A percentile compares a stretch with the other conserved stretches of the same genome.
Conservation (phyloP, 202 grass and related monocot species). For the Musa balbisiana region DNA sequence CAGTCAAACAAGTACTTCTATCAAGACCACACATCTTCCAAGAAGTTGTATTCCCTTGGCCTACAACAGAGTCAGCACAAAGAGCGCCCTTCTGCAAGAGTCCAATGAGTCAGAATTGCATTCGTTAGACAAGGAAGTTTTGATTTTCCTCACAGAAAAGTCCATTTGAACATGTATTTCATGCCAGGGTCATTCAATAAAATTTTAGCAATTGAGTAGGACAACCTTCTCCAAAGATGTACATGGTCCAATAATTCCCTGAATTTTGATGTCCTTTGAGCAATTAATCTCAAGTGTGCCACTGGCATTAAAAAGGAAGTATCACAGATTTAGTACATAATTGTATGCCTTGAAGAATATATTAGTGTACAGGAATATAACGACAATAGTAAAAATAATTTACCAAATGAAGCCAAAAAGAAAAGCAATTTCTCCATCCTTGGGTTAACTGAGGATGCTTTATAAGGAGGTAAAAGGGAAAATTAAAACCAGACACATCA, state of each 20-base stretch:
- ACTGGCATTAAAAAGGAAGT: slow-evolving; percentile 38
- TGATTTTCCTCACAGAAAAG: background rate
- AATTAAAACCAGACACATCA: background rate
- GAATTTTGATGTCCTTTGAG: slow-evolving; percentile 97
- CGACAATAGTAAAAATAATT: background rate
- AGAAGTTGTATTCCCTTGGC: slow-evolving; percentile 86
- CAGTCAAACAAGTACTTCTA: slow-evolving; percentile 80
- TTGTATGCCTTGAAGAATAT: slow-evolving; percentile 1
- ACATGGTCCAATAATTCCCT: slow-evolving; percentile 91
- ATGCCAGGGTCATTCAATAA: background rate
- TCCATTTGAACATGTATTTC: background rate
- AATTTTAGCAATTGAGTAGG: slow-evolving; percentile 4
- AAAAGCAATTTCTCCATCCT: too few relatives aligned
- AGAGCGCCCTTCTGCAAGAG: slow-evolving; percentile 67
- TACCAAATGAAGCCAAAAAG: background rate
- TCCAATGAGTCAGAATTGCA: slow-evolving; percentile 16
- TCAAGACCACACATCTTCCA: slow-evolving; percentile 99
- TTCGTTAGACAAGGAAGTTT: background rate
- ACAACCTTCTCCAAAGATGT: slow-evolving; percentile 95
- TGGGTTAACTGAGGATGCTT: too few relatives aligned
- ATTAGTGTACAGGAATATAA: background rate
- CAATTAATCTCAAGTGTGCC: slow-evolving; percentile 93
- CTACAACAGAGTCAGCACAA: slow-evolving; percentile 85
- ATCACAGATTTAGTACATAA: slow-evolving; percentile 19
- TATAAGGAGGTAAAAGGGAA: too few relatives aligned